Conservation (phyloP, 495 filamentous ascomycete species). For the Durotheca rogersii region DNA sequence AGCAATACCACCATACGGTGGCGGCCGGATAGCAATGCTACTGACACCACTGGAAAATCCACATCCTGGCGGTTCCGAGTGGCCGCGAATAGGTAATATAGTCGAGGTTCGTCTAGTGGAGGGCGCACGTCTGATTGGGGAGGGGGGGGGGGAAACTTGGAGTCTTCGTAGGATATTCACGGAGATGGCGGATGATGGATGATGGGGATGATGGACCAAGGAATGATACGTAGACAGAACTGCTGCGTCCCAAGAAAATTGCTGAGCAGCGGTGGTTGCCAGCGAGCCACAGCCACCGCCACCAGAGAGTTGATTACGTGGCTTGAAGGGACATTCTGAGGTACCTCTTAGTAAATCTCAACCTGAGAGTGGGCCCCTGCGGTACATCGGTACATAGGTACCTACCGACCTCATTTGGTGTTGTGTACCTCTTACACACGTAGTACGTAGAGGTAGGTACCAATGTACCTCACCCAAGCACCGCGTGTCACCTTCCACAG, state of each 20-base stretch:
- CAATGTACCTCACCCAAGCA: no score
- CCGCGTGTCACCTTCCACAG: no score
- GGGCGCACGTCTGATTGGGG: not conserved
- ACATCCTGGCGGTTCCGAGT: constrained; percentile 61
- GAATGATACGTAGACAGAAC: constrained; percentile 23
- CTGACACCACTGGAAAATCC: constrained; percentile 97
- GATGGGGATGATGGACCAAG: no score
- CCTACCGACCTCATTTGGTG: not conserved
- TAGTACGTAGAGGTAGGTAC: no score
- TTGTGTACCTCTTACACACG: no score
- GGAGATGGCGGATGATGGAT: constrained; percentile 20
- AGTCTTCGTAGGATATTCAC: constrained; percentile 11
- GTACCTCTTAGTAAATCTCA: not conserved
- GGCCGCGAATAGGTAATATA: constrained; percentile 7
- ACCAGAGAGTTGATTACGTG: constrained; percentile 10
- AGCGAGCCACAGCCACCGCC: constrained; percentile 11
- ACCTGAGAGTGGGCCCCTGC: no score
- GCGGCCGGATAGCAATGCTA: constrained; percentile 20
- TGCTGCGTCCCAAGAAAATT: constrained; percentile 18
- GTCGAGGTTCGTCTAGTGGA: constrained; percentile 20
- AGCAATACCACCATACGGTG: not conserved
- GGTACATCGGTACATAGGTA: constrained; percentile 6
- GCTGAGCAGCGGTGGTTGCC: constrained; percentile 14
- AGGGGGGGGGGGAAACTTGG: not conserved
- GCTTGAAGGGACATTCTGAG: constrained; percentile 1